phyloP scores from a whole-genome alignment of 208 protist genomes.

The Trypanosoma cruzi region DNA sequence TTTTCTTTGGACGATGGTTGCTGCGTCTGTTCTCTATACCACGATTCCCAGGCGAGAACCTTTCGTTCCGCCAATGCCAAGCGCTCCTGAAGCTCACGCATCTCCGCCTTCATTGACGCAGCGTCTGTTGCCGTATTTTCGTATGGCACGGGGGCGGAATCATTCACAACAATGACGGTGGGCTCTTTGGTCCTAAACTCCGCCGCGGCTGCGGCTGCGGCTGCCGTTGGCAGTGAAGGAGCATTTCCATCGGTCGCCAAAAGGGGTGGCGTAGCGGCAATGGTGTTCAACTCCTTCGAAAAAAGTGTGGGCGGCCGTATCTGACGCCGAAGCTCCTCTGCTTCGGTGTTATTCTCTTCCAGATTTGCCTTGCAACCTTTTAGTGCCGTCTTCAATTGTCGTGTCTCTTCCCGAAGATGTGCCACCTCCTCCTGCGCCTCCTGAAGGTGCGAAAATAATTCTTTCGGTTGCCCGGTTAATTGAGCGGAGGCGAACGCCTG shows the following conservation, averaged over 20 bases:
- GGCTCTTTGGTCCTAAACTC: background rate
- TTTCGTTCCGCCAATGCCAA: conserved; percentile 42
- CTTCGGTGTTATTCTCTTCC: background rate
- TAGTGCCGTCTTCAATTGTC: background rate
- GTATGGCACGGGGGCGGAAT: background rate
- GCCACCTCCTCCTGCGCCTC: conserved; percentile 9
- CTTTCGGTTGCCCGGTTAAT: background rate
- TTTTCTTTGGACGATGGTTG: background rate
- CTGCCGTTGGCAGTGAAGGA: background rate
- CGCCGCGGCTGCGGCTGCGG: background rate
- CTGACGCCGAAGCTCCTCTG: conserved; percentile 1
- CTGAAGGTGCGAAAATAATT: background rate
- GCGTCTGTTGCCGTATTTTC: background rate
- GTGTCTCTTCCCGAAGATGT: conserved; percentile 7
- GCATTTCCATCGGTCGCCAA: background rate
- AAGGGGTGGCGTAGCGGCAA: background rate
- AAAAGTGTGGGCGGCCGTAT: background rate
- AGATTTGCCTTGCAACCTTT: background rate
- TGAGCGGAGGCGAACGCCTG: background rate
- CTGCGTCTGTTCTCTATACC: conserved; percentile 31
- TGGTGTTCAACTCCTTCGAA: background rate
- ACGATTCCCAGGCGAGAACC: conserved; percentile 63
- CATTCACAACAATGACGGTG: background rate
- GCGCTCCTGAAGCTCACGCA: conserved; percentile 26
- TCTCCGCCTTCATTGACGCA: background rate